Conservation (phyloP, 805 yeast genomes). For the Lipomyces yamadae region DNA sequence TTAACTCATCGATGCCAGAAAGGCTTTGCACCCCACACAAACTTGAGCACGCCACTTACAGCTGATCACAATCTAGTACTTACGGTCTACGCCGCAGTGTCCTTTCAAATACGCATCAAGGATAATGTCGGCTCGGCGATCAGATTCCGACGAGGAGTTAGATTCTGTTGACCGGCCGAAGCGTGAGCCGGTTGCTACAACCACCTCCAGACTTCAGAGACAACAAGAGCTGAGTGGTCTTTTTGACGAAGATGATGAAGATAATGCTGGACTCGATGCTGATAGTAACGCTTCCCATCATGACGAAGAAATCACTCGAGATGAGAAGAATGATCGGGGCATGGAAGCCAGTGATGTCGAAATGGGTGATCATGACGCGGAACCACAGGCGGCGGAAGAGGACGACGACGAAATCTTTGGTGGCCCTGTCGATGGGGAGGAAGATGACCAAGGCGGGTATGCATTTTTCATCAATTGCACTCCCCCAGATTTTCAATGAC, state of each 20-base stretch:
- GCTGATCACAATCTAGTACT: background rate
- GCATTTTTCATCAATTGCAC: background rate
- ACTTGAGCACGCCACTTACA: background rate
- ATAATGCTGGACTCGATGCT: slow-evolving; percentile 22
- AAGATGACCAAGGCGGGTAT: slow-evolving; percentile 17
- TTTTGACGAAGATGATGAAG: slow-evolving; percentile 38
- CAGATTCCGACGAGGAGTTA: background rate
- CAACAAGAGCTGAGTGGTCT: slow-evolving; percentile 34
- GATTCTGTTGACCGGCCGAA: background rate
- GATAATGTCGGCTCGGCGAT: background rate
- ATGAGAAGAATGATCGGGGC: slow-evolving; percentile 18
- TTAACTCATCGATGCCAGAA: no score
- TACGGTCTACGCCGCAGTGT: background rate
- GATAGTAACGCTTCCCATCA: slow-evolving; percentile 22
- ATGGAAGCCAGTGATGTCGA: slow-evolving; percentile 30
- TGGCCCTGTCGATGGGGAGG: slow-evolving; percentile 18
- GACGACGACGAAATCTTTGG: slow-evolving; percentile 37
- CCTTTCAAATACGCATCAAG: background rate
- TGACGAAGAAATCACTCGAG: slow-evolving; percentile 20
- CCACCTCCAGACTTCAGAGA: slow-evolving; percentile 1
- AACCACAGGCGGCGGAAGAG: slow-evolving; percentile 25
- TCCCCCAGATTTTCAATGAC: background rate
- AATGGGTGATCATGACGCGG: slow-evolving; percentile 26
- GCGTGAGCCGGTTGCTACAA: background rate
- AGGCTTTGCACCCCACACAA: no score